Evolutionary conservation across 139 green algal genomes (phyloP).

Genomic region (Pseudopediastrum boryanum): DNA sequence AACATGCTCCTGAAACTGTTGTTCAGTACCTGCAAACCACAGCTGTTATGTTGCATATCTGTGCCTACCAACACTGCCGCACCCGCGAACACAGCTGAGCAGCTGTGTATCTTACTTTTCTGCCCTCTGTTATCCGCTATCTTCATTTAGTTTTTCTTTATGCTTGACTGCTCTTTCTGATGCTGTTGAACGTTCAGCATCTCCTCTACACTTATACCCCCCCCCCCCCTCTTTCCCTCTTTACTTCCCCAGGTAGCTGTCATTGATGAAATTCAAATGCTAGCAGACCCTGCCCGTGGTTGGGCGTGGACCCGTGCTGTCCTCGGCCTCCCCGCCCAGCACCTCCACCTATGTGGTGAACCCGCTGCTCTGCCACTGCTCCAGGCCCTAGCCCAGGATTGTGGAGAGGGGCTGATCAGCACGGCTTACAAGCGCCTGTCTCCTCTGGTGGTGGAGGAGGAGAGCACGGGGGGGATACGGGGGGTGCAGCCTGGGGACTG

Average conservation of each 20-base stretch:
- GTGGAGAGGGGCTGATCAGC: slow-evolving; percentile 62
- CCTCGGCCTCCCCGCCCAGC: slow-evolving; percentile 75
- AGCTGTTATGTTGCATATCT: too few species aligned
- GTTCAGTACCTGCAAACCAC: too few species aligned
- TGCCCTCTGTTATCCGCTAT: too few species aligned
- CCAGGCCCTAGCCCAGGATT: slow-evolving; percentile 53
- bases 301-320: slow-evolving; percentile 93
- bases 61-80: too few species aligned
- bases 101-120: too few species aligned
- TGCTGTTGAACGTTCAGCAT: too few species aligned
- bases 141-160: too few species aligned
- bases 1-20: too few species aligned
- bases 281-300: slow-evolving; percentile 84
- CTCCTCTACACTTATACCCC: too few species aligned
- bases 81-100: too few species aligned
- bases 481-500: slow-evolving; percentile 85
- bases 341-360: slow-evolving; percentile 97
- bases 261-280: slow-evolving; percentile 96
- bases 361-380: slow-evolving; percentile 80
- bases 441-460: slow-evolving; percentile 60
- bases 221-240: too few species aligned
- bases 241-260: slow-evolving; percentile 87
- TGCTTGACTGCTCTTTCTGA: too few species aligned
- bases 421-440: slow-evolving; percentile 73
- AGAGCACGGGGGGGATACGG: slow-evolving; percentile 25